Evolutionary conservation across 2,329 filamentous ascomycete species (phyloP).

Genomic region (Akanthomyces muscarius): DNA sequence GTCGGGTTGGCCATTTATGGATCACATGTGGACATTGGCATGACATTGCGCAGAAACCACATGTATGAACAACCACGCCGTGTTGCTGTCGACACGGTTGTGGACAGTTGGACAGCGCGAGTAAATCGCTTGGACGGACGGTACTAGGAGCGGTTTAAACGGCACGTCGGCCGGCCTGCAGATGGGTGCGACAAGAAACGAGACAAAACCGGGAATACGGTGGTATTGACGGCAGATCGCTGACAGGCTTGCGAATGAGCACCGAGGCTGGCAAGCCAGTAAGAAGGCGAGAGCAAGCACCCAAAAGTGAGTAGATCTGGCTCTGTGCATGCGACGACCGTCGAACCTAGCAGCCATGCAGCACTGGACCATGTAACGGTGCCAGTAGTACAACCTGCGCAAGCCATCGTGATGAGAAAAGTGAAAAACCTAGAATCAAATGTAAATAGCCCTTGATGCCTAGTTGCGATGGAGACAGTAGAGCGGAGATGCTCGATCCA

Average conservation of each 20-base stretch:
- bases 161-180: conserved; percentile 3
- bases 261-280: too few species aligned
- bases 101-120: too few species aligned
- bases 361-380: neutral
- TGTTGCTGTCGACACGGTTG: too few species aligned
- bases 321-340: neutral
- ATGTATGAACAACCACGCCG: too few species aligned
- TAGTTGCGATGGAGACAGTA: conserved; percentile 1
- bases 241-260: neutral
- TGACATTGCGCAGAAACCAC: too few species aligned
- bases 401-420: conserved; percentile 10
- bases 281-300: neutral
- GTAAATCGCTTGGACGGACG: neutral
- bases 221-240: conserved; percentile 8
- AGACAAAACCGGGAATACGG: conserved; percentile 8
- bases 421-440: neutral
- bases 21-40: neutral
- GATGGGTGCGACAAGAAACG: neutral
- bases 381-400: neutral
- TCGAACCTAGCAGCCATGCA: too few species aligned
- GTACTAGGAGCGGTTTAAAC: neutral
- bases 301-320: neutral
- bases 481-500: conserved; percentile 13
- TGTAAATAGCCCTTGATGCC: neutral
- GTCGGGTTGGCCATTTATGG: neutral